Conservation (phyloP, 106 monocot species). For the Dendrobium chrysotoxum region DNA sequence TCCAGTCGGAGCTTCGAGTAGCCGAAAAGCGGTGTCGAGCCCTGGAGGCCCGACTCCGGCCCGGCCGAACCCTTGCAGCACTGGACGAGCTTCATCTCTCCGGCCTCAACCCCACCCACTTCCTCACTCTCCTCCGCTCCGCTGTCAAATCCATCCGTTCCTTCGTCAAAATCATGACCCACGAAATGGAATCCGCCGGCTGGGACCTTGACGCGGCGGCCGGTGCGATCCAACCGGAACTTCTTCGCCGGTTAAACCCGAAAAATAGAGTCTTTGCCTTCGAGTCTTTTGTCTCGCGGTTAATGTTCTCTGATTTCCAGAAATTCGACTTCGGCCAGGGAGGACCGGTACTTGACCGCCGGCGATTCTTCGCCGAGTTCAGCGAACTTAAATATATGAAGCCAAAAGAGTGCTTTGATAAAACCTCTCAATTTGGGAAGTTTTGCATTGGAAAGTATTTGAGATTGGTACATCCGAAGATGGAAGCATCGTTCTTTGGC, state of each 20-base stretch:
- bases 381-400: constrained; percentile 13
- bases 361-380: constrained; percentile 47
- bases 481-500: constrained; percentile 45
- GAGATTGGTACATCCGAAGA: constrained; percentile 39
- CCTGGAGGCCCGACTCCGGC: constrained; percentile 32
- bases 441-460: constrained; percentile 55
- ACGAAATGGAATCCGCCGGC: constrained; percentile 52
- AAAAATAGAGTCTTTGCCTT: constrained; percentile 32
- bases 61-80: constrained; percentile 26
- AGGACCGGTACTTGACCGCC: constrained; percentile 4
- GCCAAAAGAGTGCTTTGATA: constrained; percentile 6
- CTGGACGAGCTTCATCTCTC: constrained; percentile 55
- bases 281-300: constrained; percentile 38
- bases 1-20: constrained; percentile 26
- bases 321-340: constrained; percentile 21
- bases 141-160: constrained; percentile 45
- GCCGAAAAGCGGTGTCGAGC: constrained; percentile 23
- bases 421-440: not conserved
- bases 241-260: not conserved
- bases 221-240: constrained; percentile 29
- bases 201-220: constrained; percentile 64
- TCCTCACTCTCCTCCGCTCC: constrained; percentile 40
- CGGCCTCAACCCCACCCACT: constrained; percentile 60
- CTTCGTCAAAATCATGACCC: constrained; percentile 40
- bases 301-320: constrained; percentile 60